A percentile compares a stretch with the other conserved stretches of the same genome.
These are phyloP conservation scores for Saccharomycopsis microspora DNA, from an alignment of 805 yeast genomes.

Conservation along the genomic window DNA sequence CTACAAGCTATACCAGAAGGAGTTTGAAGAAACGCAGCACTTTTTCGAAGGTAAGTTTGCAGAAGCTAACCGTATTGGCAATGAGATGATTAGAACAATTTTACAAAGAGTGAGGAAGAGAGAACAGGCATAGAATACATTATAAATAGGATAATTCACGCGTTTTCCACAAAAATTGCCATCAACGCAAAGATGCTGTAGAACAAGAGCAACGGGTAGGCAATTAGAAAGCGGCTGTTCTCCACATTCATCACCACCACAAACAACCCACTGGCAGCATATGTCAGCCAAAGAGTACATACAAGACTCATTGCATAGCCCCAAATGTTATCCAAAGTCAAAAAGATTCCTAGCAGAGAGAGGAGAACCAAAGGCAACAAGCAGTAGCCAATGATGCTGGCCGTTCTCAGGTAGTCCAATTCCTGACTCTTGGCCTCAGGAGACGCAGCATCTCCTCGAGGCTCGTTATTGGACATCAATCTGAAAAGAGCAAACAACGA, in stretches of 20 bases:
- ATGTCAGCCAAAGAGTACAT: constrained; percentile 83
- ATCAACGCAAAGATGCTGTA: constrained; percentile 91
- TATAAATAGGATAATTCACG: background rate
- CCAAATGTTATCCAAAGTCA: constrained; percentile 55
- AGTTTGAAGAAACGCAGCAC: constrained; percentile 71
- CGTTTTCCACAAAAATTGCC: constrained; percentile 66
- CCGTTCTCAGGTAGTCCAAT: constrained; percentile 52
- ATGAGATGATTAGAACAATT: constrained; percentile 85
- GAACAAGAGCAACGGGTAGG: constrained; percentile 86
- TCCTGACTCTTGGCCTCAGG: constrained; percentile 13
- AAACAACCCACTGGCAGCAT: constrained; percentile 86
- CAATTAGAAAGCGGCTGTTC: constrained; percentile 81
- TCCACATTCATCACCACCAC: constrained; percentile 73
- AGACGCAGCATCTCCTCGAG: constrained; percentile 3
- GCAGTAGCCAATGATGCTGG: constrained; percentile 90
- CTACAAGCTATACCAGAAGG: constrained; percentile 55
- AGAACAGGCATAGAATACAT: background rate
- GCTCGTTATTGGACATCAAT: constrained; percentile 61
- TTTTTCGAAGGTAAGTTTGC: constrained; percentile 80
- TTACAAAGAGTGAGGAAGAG: constrained; percentile 21
- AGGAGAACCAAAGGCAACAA: constrained; percentile 76
- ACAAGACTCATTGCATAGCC: constrained; percentile 64
- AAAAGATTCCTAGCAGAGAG: constrained; percentile 57
- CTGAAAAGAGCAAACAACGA: constrained; percentile 78
- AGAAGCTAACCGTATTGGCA: constrained; percentile 82